Base-by-base conservation (phyloP, 2,329 filamentous ascomycete genomes). In the Pseudogymnoascus sp. region DNA sequence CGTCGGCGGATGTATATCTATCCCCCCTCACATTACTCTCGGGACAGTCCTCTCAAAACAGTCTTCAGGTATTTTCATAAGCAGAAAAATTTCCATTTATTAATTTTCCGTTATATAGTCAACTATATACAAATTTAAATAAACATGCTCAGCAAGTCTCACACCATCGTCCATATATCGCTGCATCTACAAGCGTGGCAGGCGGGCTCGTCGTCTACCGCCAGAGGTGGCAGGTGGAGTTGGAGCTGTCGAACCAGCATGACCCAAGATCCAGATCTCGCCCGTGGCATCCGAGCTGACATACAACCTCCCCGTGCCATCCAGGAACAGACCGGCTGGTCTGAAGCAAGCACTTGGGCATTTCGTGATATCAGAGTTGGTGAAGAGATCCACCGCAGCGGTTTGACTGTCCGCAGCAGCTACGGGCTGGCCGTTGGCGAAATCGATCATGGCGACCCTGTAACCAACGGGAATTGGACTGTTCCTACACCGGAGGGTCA, bases 211-310 rank as follows among this genome's bases (percentile, higher is more conserved):
- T 33, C 45, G 25, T 33, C 25, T 55, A 2, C 25, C 45, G 3
- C 25, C 45, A 4, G 45, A 55, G 25, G 25, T 55, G 8, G 2
- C 45, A 18, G 45, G 45, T 5, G 45, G 45, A 52, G 63, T 66
- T 2, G 18, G 18, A 18, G 18, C 2, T 3, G 63, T 60, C 9
- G 55, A 59, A 8, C 45, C 60, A 1, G 62, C 69, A 59, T 63
- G 71, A 14, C 69, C 67, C 41, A 85, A 69, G 4, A 88, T 80
- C 67, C 83, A 89, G 43, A 90, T 80, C 76, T 90, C 87, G 5
- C 86, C 87, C 0, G 85, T 86, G 12, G 78, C 71, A 71, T 89
- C 87, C 4, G 81, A 85, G 63, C 77, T 82, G 76, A 88, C 81
- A 73, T 83, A 89, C 7, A 90, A 73, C 5, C 86, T 75, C 6